Evolutionary conservation across 306 rosid species (phyloP).

Genomic region (Bauhinia variegata): DNA sequence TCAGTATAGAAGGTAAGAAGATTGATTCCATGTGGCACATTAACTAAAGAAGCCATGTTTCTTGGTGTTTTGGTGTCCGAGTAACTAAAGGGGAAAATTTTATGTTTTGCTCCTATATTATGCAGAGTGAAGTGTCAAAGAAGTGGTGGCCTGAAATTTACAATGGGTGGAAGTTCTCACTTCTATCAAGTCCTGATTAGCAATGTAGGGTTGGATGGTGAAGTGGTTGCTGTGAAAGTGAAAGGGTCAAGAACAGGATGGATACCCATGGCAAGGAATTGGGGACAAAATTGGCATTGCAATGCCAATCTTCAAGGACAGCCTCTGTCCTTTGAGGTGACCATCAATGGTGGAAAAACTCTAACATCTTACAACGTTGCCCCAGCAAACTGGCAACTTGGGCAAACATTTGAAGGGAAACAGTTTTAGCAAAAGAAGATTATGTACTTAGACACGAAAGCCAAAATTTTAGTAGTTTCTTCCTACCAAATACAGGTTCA

Average conservation of each 20-base stretch:
- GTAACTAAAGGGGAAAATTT: conserved; percentile 5
- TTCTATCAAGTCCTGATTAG: conserved; percentile 78
- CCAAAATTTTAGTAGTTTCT: conserved; percentile 20
- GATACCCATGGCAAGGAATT: conserved; percentile 90
- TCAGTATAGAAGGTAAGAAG: conserved; percentile 87
- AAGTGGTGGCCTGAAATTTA: conserved; percentile 72
- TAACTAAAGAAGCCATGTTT: neutral
- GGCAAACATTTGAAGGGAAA: conserved; percentile 91
- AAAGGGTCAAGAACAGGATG: conserved; percentile 96
- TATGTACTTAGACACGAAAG: conserved; percentile 3
- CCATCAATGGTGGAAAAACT: conserved; percentile 66
- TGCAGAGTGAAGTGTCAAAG: conserved; percentile 86
- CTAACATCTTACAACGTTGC: conserved; percentile 86
- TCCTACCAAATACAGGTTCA: conserved; percentile 23
- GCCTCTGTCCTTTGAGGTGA: conserved; percentile 93
- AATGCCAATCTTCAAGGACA: conserved; percentile 74
- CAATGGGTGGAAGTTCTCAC: conserved; percentile 69
- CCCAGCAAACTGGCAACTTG: conserved; percentile 73
- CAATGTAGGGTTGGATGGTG: conserved; percentile 88
- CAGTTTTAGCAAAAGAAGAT: conserved; percentile 57
- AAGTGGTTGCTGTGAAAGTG: conserved; percentile 85
- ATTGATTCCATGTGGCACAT: neutral
- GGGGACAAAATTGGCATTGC: conserved; percentile 96
- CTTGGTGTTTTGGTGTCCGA: conserved; percentile 21
- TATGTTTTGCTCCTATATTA: conserved; percentile 15